A percentile compares a stretch with the other conserved stretches of the same genome.
Conservation (phyloP, 371 early-diverging fungal species). For the Mucor indicus region DNA sequence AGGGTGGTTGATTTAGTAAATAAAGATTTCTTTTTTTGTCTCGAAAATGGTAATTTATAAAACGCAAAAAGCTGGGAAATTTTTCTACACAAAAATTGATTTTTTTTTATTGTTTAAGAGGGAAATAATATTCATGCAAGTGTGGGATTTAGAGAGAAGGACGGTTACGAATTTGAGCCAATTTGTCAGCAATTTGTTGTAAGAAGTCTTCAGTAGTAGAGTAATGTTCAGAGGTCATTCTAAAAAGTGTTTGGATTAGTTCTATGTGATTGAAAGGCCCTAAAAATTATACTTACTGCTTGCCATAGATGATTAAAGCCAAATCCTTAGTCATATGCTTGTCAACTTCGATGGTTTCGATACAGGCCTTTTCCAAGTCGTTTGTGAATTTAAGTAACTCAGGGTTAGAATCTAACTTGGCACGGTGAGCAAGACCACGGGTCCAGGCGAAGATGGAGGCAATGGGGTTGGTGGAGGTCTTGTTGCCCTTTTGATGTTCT, state of each 20-base stretch:
- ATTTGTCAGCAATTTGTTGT: conserved; percentile 67
- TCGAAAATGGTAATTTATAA: too few species aligned
- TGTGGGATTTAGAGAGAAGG: conserved; percentile 16
- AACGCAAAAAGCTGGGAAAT: too few species aligned
- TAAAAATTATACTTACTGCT: conserved; percentile 48
- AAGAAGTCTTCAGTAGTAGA: conserved; percentile 82
- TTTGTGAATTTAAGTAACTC: conserved; percentile 74
- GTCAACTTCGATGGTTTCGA: conserved; percentile 83
- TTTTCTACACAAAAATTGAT: too few species aligned
- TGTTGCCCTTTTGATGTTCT: conserved; percentile 91
- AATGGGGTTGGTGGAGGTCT: conserved; percentile 94
- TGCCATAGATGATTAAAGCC: conserved; percentile 91
- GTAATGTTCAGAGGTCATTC: conserved; percentile 69
- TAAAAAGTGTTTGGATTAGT: conserved; percentile 5
- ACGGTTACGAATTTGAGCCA: conserved; percentile 52
- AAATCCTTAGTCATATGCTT: conserved; percentile 97
- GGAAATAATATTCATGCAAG: background rate
- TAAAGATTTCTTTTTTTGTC: too few species aligned
- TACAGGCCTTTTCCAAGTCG: conserved; percentile 85
- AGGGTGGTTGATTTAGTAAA: background rate
- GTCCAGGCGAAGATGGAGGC: conserved; percentile 98
- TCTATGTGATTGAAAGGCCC: background rate
- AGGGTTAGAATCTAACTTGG: conserved; percentile 84
- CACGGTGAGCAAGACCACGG: conserved; percentile 93
- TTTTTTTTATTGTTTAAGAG: too few species aligned